These are phyloP conservation scores for Piper betle DNA, from an alignment of 164 flowering plant species.

Conservation along the genomic window DNA sequence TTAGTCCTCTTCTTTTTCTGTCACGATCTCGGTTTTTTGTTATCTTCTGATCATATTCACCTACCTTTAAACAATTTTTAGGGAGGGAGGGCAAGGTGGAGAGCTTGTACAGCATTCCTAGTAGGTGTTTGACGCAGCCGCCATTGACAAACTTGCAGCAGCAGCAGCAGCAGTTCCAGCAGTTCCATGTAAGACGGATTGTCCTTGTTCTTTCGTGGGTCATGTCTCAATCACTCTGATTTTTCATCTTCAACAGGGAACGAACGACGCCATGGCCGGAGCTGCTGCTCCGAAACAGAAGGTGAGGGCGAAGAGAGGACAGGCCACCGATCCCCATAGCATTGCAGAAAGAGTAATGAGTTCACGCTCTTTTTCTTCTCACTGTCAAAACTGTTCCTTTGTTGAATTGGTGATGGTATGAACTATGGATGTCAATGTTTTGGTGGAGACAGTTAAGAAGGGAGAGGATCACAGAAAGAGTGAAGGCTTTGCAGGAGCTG, in stretches of 20 bases:
- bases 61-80: slow-evolving; percentile 1
- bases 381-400: background rate
- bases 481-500: slow-evolving; percentile 91
- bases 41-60: background rate
- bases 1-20: slow-evolving; percentile 25
- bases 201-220: background rate
- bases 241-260: slow-evolving; percentile 9
- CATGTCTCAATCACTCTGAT: too few relatives aligned
- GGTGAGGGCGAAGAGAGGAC: slow-evolving; percentile 92
- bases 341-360: slow-evolving; percentile 81
- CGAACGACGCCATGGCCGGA: slow-evolving; percentile 30
- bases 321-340: slow-evolving; percentile 99
- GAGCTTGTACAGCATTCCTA: slow-evolving; percentile 45
- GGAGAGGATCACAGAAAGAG: slow-evolving; percentile 96
- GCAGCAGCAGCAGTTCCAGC: slow-evolving; percentile 35
- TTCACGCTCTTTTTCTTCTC: slow-evolving; percentile 1
- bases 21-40: slow-evolving; percentile 10
- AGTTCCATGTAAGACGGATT: slow-evolving; percentile 26
- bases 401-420: background rate
- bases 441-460: slow-evolving; percentile 59
- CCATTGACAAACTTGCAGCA: slow-evolving; percentile 23
- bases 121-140: slow-evolving; percentile 37
- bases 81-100: slow-evolving; percentile 44
- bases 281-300: slow-evolving; percentile 49
- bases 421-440: background rate